Evolutionary conservation across 2,329 filamentous ascomycete species (phyloP).

Genomic region (Grosmannia penicillata): DNA sequence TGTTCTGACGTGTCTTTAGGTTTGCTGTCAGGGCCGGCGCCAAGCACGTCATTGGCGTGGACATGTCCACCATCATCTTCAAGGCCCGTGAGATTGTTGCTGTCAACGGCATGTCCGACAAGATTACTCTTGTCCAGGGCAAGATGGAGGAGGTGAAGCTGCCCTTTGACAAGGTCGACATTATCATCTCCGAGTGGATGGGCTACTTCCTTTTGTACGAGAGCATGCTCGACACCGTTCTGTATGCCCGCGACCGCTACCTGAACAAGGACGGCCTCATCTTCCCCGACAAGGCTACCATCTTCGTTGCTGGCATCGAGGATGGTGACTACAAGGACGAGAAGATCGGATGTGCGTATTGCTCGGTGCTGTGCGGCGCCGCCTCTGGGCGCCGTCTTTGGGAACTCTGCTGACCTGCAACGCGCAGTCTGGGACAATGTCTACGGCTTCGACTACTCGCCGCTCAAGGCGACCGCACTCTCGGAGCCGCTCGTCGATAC

Average conservation of each 20-base stretch:
- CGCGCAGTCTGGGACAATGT: conserved; percentile 92
- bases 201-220: conserved; percentile 98
- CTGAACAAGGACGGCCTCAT: conserved; percentile 77
- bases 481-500: conserved; percentile 95
- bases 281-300: conserved; percentile 97
- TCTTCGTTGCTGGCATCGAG: conserved; percentile 93
- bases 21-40: conserved; percentile 93
- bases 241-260: conserved; percentile 91
- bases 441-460: conserved; percentile 93
- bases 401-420: not conserved
- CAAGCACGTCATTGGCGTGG: conserved; percentile 96
- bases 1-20: conserved; percentile 38
- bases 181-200: conserved; percentile 99
- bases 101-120: conserved; percentile 80
- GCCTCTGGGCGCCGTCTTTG: not conserved
- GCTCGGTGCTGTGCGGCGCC: not conserved
- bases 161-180: conserved; percentile 91
- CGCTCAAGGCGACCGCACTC: conserved; percentile 83
- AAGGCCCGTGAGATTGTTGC: conserved; percentile 94
- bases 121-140: conserved; percentile 94
- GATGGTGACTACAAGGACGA: conserved; percentile 99
- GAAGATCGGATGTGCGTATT: conserved; percentile 86
- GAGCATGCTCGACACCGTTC: conserved; percentile 95
- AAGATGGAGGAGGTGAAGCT: conserved; percentile 99
- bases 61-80: conserved; percentile 99